These are phyloP conservation scores for Didymella sp. DNA, from an alignment of 2,329 filamentous ascomycete species.

Conservation along the genomic window DNA sequence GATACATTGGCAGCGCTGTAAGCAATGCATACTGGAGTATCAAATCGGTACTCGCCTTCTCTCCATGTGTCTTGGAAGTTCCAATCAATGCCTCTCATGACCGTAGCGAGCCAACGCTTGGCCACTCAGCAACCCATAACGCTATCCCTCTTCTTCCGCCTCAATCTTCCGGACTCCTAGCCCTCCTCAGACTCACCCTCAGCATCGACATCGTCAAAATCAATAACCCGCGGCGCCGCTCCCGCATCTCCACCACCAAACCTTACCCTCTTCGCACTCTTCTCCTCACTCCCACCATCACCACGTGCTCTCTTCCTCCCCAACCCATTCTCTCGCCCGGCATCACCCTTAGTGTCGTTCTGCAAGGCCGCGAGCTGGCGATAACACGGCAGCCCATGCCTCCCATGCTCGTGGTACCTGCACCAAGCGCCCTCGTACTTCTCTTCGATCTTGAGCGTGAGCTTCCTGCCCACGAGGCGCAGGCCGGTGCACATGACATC, in stretches of 20 bases:
- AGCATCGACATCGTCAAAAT: slow-evolving; percentile 6
- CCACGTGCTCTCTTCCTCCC: not conserved
- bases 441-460: slow-evolving; percentile 45
- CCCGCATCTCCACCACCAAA: not conserved
- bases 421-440: slow-evolving; percentile 39
- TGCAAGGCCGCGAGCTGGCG: slow-evolving; percentile 8
- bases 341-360: not conserved
- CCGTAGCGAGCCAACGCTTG: too few relatives aligned
- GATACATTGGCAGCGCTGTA: too few relatives aligned
- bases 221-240: not conserved
- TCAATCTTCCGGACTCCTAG: not conserved
- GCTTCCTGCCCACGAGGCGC: slow-evolving; percentile 29
- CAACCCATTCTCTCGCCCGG: not conserved
- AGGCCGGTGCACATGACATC: slow-evolving; percentile 38
- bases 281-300: not conserved
- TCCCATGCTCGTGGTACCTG: slow-evolving; percentile 42
- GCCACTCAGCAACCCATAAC: not conserved
- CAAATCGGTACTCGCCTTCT: too few relatives aligned
- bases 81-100: too few relatives aligned
- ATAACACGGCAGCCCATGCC: slow-evolving; percentile 34
- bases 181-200: slow-evolving; percentile 21
- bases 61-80: too few relatives aligned
- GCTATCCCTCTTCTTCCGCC: not conserved
- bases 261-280: not conserved
- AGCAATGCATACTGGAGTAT: too few relatives aligned